Conservation (phyloP, 2,329 filamentous ascomycete genomes). For the Paraphaeosphaeria minitans region DNA sequence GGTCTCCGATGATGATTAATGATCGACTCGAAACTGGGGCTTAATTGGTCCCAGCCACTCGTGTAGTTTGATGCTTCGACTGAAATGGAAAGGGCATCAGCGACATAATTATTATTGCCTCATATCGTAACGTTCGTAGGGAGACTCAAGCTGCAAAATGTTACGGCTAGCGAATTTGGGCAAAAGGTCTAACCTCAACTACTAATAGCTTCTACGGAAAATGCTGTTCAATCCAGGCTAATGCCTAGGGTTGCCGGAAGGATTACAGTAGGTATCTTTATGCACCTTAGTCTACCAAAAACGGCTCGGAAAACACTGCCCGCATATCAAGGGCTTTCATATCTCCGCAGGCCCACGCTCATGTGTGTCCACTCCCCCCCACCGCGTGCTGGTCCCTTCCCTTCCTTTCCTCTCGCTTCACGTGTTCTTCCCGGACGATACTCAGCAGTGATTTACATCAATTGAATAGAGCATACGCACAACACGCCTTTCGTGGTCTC, state of each 20-base stretch:
- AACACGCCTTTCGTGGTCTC: not conserved
- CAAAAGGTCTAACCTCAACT: not conserved
- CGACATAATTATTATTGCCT: not conserved
- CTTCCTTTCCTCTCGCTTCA: not conserved
- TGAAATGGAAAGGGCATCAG: not conserved
- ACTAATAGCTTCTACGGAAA: not conserved
- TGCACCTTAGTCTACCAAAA: not conserved
- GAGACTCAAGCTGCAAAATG: not conserved
- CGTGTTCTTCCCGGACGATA: not conserved
- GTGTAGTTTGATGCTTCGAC: not conserved
- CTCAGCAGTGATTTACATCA: not conserved
- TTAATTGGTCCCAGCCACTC: not conserved
- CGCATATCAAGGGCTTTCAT: not conserved
- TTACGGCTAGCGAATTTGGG: not conserved
- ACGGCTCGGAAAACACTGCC: not conserved
- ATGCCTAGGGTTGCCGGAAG: not conserved
- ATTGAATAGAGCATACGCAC: not conserved
- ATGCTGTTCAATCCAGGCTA: not conserved
- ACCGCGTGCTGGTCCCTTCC: not conserved
- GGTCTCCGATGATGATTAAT: not conserved
- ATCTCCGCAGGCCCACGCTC: not conserved
- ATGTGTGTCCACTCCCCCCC: not conserved
- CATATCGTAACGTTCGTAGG: too few species aligned
- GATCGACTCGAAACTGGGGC: too few species aligned
- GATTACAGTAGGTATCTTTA: conserved; percentile 2